Evolutionary conservation across 2,329 filamentous ascomycete species (phyloP), one percentile per base, ranked within the genome.

Genomic region (Aspergillus intermedius): DNA sequence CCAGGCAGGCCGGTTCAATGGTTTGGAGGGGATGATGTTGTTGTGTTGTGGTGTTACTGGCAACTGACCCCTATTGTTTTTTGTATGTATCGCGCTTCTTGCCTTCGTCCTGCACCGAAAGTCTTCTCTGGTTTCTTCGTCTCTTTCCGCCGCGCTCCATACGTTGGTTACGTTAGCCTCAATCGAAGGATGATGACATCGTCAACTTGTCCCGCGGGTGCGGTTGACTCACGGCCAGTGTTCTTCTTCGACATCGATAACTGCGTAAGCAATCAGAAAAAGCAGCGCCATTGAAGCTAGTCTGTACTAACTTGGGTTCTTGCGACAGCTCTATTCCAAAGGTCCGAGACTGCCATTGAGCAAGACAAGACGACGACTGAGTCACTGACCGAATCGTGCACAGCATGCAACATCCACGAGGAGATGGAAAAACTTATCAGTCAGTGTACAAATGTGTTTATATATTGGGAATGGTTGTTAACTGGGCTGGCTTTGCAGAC

Each of bases 231-330:
- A 52, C 67, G 80, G 53, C 76, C 77, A 1, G 76, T 87, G 17
- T 80, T 83, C 67, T 83, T 81, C 69, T 97, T 96, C 65, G 93
- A 98, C 66, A 97, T 98, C 64, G 93, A 98, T 77, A 98, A 98
- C 65, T 98, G 94, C 71, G 81, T 83, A 75, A 54, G 79, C 74
- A 19, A 12, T 19, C 17, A 19, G 37, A 15, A 6, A 10, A 30
- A 30, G 10, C 4, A 5, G 4, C 12, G 25, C 25, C 12, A 30
- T 30, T 12, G 25, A 12, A 30, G 25, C 19, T 39, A 3, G 6
- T 10, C 25, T 25, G 23, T 32, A 46, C 59, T 63, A 47, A 60
- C 45, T 19, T 25, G 23, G 23, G 21, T 21, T 43, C 5, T 12
- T 30, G 25, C 39, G 30, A 19, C 46, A 83, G 79, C 81, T 97